Evolutionary conservation across 192 early-diverging fungal species (phyloP).

Genomic region (Rhizophlyctis rosea): DNA sequence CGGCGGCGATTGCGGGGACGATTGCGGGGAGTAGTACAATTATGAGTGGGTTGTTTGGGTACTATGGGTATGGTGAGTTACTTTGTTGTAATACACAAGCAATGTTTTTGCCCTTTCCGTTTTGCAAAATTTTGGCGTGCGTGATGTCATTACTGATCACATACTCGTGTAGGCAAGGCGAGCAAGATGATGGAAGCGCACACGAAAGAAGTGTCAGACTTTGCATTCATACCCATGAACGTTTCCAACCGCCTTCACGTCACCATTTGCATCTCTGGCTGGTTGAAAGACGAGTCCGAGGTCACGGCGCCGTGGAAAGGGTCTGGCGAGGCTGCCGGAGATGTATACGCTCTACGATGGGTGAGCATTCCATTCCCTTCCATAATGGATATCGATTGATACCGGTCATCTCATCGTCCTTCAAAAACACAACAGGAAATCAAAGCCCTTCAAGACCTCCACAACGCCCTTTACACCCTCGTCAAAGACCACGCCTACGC

Average conservation of each 20-base stretch:
- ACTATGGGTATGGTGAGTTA: slow-evolving; percentile 45
- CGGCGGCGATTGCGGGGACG: slow-evolving; percentile 42
- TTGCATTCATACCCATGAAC: slow-evolving; percentile 12
- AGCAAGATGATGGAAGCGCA: slow-evolving; percentile 14
- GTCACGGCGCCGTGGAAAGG: slow-evolving; percentile 30
- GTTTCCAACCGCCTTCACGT: slow-evolving; percentile 33
- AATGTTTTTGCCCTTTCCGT: background rate
- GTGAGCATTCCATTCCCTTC: slow-evolving; percentile 11
- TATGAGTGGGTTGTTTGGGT: slow-evolving; percentile 48
- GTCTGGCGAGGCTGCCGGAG: too few relatives aligned
- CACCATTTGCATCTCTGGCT: slow-evolving; percentile 48
- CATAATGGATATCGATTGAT: background rate
- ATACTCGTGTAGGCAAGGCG: slow-evolving; percentile 20
- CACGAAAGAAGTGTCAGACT: slow-evolving; percentile 24
- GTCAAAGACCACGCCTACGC: slow-evolving; percentile 37
- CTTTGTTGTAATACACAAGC: background rate
- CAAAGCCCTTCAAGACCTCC: slow-evolving; percentile 38
- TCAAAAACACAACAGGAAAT: slow-evolving; percentile 24
- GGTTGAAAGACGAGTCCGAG: slow-evolving; percentile 31
- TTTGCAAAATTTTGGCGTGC: background rate
- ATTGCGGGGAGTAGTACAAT: slow-evolving; percentile 45
- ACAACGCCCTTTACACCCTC: slow-evolving; percentile 39
- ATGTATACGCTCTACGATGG: slow-evolving; percentile 48
- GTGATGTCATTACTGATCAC: slow-evolving; percentile 18
- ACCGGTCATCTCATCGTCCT: background rate